phyloP scores from a whole-genome alignment of 768 basidiomycete species.

The Collybiopsis confluens region DNA sequence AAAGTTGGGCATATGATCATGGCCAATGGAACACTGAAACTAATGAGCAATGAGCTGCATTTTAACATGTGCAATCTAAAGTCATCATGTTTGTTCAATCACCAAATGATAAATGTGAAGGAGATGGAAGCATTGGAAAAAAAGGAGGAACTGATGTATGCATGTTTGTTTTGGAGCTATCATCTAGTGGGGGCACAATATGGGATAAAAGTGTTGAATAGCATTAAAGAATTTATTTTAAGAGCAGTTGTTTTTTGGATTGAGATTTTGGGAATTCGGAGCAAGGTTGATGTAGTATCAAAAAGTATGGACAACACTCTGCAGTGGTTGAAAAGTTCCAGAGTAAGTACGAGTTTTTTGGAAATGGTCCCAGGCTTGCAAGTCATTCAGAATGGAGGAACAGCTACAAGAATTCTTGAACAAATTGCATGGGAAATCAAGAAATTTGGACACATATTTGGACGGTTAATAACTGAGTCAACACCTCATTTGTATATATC shows the following conservation, averaged over 20 bases:
- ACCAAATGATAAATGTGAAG: neutral
- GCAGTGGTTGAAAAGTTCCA: no score
- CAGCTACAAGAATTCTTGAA: neutral
- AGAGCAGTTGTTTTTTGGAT: neutral
- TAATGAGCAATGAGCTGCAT: neutral
- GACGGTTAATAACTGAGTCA: constrained; percentile 6
- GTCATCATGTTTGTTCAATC: neutral
- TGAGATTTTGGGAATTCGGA: neutral
- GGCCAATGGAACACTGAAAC: neutral
- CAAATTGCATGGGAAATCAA: neutral
- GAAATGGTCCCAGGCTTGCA: neutral
- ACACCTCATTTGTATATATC: constrained; percentile 21
- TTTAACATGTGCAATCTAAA: neutral
- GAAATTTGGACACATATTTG: constrained; percentile 7
- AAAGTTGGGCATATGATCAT: neutral
- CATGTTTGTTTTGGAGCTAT: neutral
- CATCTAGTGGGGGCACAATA: neutral
- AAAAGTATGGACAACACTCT: neutral
- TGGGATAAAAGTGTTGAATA: neutral
- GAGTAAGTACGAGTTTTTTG: no score
- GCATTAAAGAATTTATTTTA: neutral
- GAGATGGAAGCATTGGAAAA: neutral
- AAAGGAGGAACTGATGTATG: neutral
- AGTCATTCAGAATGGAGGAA: neutral
- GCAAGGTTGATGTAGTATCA: neutral